Evolutionary conservation across 352 stramenopile genomes (phyloP), one percentile per base, ranked within the genome.

Genomic region (Phytopythium oedochilum): DNA sequence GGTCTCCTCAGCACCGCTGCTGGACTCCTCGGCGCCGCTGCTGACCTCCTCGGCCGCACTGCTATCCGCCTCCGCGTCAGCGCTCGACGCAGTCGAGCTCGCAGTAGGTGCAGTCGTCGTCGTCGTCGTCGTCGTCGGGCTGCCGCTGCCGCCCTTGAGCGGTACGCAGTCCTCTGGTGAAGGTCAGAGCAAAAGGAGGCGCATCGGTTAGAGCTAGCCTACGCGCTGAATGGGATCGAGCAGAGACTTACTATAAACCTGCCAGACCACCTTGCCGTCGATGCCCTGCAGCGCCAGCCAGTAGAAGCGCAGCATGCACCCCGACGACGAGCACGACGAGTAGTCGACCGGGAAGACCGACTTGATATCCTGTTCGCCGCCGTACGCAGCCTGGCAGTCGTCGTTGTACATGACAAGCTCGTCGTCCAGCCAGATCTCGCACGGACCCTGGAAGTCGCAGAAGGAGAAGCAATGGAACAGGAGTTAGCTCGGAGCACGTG

Each of bases 281-380:
- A 73, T 40, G 15, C 61, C 58, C 46, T 75, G 67, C 31, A 75
- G 53, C 0, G 67, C 64, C 36, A 75, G 46, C 64, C 64, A 73
- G 64, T 73, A 75, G 59, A 75, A 75, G 14, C 64, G 64, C 5
- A 73, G 28, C 60, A 70, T 73, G 53, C 67, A 75, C 9, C 66
- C 66, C 8, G 51, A 57, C 5, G 54, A 53, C n/a, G 59, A 63
- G 22, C 67, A 75, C 7, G 56, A 65, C 51, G 67, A 75, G 34
- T 75, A 75, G 47, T 76, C 68, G 12, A 73, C 59, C 1, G 68
- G 68, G 54, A 76, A 73, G n/a, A 73, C 57, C 2, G 66, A 71
- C 22, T 43, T 44, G 1, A 54, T 61, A 18, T 64, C 58, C 28
- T 59, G 25, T 0, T 60, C 60, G 25, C 63, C 59, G 11, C 66